These are phyloP conservation scores for Hymenoscyphus repandus DNA, from an alignment of 2,329 filamentous ascomycete species.

Conservation along the genomic window DNA sequence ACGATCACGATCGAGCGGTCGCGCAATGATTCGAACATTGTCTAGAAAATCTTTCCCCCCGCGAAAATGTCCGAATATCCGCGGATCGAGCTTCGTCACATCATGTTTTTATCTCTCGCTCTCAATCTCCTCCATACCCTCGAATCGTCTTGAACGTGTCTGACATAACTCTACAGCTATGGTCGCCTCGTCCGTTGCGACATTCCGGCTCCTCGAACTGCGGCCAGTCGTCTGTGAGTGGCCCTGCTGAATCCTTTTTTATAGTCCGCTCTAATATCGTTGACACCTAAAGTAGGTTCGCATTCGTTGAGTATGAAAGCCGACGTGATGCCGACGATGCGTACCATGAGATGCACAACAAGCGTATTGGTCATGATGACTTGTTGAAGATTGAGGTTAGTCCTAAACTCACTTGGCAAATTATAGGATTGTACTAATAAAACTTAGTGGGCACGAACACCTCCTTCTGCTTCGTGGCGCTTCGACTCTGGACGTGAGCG, in stretches of 20 bases:
- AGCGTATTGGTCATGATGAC: slow-evolving; percentile 89
- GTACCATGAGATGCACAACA: slow-evolving; percentile 99
- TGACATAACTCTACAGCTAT: slow-evolving; percentile 58
- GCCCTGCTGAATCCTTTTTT: slow-evolving; percentile 14
- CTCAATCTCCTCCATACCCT: slow-evolving; percentile 21
- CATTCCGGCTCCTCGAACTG: slow-evolving; percentile 91
- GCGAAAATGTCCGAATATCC: slow-evolving; percentile 21
- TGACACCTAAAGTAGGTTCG: slow-evolving; percentile 60
- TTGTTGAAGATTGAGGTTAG: slow-evolving; percentile 94
- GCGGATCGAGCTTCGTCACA: slow-evolving; percentile 24
- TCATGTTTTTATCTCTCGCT: slow-evolving; percentile 24
- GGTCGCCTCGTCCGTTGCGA: slow-evolving; percentile 97
- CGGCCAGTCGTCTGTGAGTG: slow-evolving; percentile 90
- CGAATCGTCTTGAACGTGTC: slow-evolving; percentile 13
- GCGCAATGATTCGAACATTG: slow-evolving; percentile 30
- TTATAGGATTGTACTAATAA: slow-evolving; percentile 3
- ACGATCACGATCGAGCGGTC: slow-evolving; percentile 34
- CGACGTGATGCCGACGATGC: slow-evolving; percentile 97
- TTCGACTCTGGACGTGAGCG: slow-evolving; percentile 88
- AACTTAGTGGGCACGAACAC: slow-evolving; percentile 92
- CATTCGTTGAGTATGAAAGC: slow-evolving; percentile 98
- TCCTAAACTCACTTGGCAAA: slow-evolving; percentile 1
- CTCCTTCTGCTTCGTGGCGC: slow-evolving; percentile 95
- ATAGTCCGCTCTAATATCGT: slow-evolving; percentile 29
- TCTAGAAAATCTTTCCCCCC: slow-evolving; percentile 23